Percentiles rank a stretch among this genome's conserved stretches.
These are phyloP conservation scores for Ceratocystis eucalypticola DNA, from an alignment of 2,329 filamentous ascomycete species.

Conservation along the genomic window DNA sequence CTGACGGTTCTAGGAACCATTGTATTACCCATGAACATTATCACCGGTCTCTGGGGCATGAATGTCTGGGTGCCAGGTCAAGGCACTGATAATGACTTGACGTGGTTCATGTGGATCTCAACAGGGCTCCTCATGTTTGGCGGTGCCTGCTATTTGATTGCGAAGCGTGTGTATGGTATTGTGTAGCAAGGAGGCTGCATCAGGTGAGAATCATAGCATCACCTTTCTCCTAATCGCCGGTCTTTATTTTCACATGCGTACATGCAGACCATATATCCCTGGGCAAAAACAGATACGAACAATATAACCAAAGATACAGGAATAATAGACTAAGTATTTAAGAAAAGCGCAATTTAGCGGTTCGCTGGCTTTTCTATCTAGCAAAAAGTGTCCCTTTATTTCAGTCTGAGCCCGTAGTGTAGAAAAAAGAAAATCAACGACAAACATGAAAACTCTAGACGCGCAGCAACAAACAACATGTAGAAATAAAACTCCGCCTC, in stretches of 20 bases:
- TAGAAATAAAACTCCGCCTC: background rate
- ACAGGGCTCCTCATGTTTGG: conserved; percentile 68
- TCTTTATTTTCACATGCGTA: too few species aligned
- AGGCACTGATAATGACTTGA: conserved; percentile 58
- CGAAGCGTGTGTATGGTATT: conserved; percentile 72
- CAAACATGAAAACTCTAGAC: background rate
- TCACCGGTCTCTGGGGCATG: conserved; percentile 98
- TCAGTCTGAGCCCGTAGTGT: background rate
- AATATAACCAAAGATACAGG: background rate
- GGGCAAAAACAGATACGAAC: too few species aligned
- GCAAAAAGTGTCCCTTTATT: background rate
- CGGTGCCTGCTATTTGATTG: conserved; percentile 62
- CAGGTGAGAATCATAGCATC: background rate
- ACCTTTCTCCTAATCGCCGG: too few species aligned
- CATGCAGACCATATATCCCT: too few species aligned
- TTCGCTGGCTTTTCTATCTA: background rate
- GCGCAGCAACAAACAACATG: background rate
- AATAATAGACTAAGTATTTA: background rate
- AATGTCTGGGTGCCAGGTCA: conserved; percentile 95
- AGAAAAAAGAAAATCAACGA: background rate
- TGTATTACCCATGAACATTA: conserved; percentile 96
- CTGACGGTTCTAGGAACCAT: conserved; percentile 94
- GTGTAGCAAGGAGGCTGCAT: conserved; percentile 34
- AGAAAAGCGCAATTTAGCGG: too few species aligned
- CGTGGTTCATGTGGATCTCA: conserved; percentile 65